Conservation (phyloP, 179 eudicot species). For the Silene vulgaris region DNA sequence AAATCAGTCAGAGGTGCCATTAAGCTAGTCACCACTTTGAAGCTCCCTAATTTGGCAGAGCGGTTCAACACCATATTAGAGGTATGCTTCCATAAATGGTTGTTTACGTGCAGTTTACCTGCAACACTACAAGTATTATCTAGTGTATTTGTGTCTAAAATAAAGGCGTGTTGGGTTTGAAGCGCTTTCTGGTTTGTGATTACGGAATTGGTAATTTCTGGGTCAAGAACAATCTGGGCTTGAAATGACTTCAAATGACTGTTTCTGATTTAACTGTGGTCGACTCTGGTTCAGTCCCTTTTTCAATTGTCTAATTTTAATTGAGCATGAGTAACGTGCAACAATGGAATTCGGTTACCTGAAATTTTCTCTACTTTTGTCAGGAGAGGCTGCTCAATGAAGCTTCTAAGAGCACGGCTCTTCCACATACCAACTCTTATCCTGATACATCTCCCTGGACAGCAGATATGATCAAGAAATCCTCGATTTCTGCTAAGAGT, state of each 20-base stretch:
- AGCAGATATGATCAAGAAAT: conserved; percentile 24
- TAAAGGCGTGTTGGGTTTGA: background rate
- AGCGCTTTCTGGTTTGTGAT: background rate
- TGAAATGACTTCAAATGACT: background rate
- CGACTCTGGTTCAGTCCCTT: too few relatives aligned
- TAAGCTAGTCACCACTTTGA: conserved; percentile 81
- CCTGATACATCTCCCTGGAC: conserved; percentile 24
- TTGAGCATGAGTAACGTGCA: background rate
- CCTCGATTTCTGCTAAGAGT: conserved; percentile 21
- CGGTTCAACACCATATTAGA: conserved; percentile 75
- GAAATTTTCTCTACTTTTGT: conserved; percentile 11
- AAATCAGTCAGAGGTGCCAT: conserved; percentile 90
- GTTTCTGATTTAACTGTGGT: background rate
- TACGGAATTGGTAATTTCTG: background rate
- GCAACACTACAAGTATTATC: background rate
- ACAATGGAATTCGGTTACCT: background rate
- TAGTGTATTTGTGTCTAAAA: background rate
- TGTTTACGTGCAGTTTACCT: background rate
- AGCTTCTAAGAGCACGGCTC: conserved; percentile 24
- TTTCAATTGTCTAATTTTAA: background rate
- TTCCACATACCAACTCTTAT: conserved; percentile 23
- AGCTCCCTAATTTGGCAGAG: conserved; percentile 88
- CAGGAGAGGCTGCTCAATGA: conserved; percentile 72
- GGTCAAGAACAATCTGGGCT: background rate
- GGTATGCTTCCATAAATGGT: conserved; percentile 35